Percentiles rank a stretch among this genome's conserved stretches.
Conservation (phyloP, 805 yeast species). For the Lachancea kluyveri region DNA sequence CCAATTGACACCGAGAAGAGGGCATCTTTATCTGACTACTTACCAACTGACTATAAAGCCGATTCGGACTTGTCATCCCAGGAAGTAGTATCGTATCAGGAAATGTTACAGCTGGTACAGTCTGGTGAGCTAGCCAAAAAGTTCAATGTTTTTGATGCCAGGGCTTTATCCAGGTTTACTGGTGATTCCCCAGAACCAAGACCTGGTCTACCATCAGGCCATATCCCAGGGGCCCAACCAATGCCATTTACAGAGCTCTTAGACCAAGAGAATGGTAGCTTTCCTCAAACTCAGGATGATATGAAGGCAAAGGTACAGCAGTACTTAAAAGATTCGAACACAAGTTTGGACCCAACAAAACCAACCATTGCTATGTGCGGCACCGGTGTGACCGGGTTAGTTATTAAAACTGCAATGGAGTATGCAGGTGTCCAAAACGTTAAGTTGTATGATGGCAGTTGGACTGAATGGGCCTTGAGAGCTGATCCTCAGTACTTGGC, state of each 20-base stretch:
- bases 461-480: slow-evolving; percentile 45
- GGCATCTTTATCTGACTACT: slow-evolving; percentile 12
- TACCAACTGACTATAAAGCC: slow-evolving; percentile 32
- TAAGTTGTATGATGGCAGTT: slow-evolving; percentile 76
- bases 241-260: slow-evolving; percentile 68
- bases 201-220: slow-evolving; percentile 83
- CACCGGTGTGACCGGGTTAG: slow-evolving; percentile 92
- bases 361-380: slow-evolving; percentile 90
- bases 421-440: slow-evolving; percentile 43
- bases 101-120: slow-evolving; percentile 53
- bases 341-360: slow-evolving; percentile 36
- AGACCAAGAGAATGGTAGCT: slow-evolving; percentile 37
- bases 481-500: slow-evolving; percentile 18
- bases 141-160: slow-evolving; percentile 70
- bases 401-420: slow-evolving; percentile 70
- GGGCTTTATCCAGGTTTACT: slow-evolving; percentile 66
- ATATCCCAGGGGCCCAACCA: slow-evolving; percentile 72
- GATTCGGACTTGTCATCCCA: slow-evolving; percentile 32
- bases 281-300: slow-evolving; percentile 35
- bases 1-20: slow-evolving; percentile 36
- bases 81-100: slow-evolving; percentile 62
- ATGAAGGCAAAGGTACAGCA: slow-evolving; percentile 38
- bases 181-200: slow-evolving; percentile 88
- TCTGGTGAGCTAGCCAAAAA: slow-evolving; percentile 37
- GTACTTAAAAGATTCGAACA: slow-evolving; percentile 40